phyloP scores from a whole-genome alignment of 805 yeast species.

The Blastobotrys attinorum region DNA sequence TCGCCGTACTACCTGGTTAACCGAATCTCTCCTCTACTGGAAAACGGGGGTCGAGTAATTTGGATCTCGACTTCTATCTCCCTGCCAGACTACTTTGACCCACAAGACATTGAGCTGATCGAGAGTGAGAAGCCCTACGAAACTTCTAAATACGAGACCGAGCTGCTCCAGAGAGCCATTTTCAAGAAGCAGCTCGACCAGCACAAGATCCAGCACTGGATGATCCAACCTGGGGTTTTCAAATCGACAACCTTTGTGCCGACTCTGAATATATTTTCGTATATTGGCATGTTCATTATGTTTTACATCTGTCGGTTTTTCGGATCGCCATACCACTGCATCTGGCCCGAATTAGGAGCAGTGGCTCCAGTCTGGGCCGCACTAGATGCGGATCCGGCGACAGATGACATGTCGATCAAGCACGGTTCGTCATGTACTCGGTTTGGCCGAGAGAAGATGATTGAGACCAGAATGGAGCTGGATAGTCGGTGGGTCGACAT shows the following conservation, averaged over 20 bases:
- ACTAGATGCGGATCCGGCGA: conserved; percentile 41
- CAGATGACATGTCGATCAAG: conserved; percentile 42
- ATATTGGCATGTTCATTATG: conserved; percentile 74
- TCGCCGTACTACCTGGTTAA: conserved; percentile 86
- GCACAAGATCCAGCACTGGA: conserved; percentile 58
- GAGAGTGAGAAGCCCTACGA: conserved; percentile 68
- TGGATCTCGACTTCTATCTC: conserved; percentile 89
- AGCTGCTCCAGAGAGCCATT: conserved; percentile 70
- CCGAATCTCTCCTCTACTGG: conserved; percentile 49
- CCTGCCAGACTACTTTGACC: conserved; percentile 61
- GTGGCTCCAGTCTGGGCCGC: conserved; percentile 75
- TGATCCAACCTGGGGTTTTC: conserved; percentile 92
- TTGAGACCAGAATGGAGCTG: conserved; percentile 27
- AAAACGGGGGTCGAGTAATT: conserved; percentile 54
- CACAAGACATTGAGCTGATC: conserved; percentile 66
- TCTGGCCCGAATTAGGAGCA: conserved; percentile 84
- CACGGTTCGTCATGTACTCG: conserved; percentile 67
- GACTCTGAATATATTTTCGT: conserved; percentile 69
- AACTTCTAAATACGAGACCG: conserved; percentile 84
- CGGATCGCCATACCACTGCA: conserved; percentile 87
- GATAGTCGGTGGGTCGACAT: not conserved
- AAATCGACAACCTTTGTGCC: conserved; percentile 72
- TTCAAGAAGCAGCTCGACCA: conserved; percentile 41
- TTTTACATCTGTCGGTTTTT: conserved; percentile 74
- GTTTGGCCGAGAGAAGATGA: conserved; percentile 59